A percentile compares a stretch with the other conserved stretches of the same genome.
Evolutionary conservation across 2,329 filamentous ascomycete species (phyloP).

Genomic region (Fusarium ramigenum): DNA sequence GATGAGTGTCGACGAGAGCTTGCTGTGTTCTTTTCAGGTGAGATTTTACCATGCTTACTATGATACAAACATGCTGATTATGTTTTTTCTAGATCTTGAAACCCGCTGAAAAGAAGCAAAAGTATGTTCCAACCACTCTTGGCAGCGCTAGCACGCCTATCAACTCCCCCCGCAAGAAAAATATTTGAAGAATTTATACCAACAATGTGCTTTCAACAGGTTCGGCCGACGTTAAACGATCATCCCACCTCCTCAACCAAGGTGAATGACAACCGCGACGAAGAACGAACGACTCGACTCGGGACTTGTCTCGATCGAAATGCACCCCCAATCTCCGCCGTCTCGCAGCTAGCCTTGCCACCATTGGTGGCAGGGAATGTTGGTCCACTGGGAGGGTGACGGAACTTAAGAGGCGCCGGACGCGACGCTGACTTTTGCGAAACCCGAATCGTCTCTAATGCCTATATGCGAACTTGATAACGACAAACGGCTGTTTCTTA

Average conservation of each 20-base stretch:
- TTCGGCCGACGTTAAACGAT: constrained; percentile 88
- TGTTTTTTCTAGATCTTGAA: constrained; percentile 80
- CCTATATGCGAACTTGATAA: constrained; percentile 52
- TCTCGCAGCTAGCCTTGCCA: constrained; percentile 45
- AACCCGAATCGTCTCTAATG: constrained; percentile 50
- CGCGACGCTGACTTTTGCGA: constrained; percentile 43
- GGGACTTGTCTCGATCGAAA: constrained; percentile 37
- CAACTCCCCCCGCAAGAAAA: constrained; percentile 37
- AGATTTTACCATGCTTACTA: constrained; percentile 23
- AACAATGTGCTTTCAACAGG: constrained; percentile 80
- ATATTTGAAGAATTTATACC: constrained; percentile 58
- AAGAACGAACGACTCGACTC: constrained; percentile 39
- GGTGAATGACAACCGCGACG: constrained; percentile 37
- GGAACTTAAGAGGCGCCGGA: constrained; percentile 41
- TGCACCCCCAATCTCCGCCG: constrained; percentile 40
- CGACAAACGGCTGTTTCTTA: constrained; percentile 55
- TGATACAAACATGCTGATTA: constrained; percentile 12
- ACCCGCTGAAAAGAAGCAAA: constrained; percentile 99
- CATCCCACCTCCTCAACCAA: constrained; percentile 41
- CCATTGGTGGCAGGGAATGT: constrained; percentile 43
- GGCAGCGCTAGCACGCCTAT: constrained; percentile 58
- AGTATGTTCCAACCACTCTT: constrained; percentile 87
- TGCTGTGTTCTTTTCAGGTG: constrained; percentile 99
- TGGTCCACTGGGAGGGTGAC: constrained; percentile 43
- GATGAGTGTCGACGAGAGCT: constrained; percentile 99